Evolutionary conservation across 2,329 filamentous ascomycete species (phyloP), one percentile per base, ranked within the genome.

Genomic region (Aspergillus thermomutatus): DNA sequence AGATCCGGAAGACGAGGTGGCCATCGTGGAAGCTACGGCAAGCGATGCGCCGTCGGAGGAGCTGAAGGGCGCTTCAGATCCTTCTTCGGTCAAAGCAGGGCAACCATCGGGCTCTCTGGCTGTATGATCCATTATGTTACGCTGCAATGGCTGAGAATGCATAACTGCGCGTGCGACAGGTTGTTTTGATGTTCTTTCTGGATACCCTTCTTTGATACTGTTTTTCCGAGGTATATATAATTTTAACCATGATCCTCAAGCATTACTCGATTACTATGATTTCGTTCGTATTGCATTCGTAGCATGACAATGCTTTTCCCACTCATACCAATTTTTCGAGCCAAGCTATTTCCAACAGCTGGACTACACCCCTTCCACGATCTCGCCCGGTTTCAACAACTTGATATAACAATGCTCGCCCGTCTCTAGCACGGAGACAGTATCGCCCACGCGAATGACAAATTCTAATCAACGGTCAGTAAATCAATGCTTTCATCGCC

Each of bases 1-100:
- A 66, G 91, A 96, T 74, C 76, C 88, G n/a, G 90, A 91, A 64
- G 88, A 90, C 46, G 79, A 80, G 28, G 77, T 79, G 51, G 57
- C 64, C 7, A 51, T 70, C 37, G 41, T 69, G 50, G 63, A 66
- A 19, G 66, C 63, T 7, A 62, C 67, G 34, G 60, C 58, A 2
- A 62, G 63, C 10, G 66, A 66, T 52, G 60, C 34, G 8, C 60
- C 50, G 3, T 58, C 53, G 37, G 60, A 64, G 21, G 40, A 52
- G 37, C 27, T 17, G 25, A 48, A 49, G 43, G 31, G 23, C 10
- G 43, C 25, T 3, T 11, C 45, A 2, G 54, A 54, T 27, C 27
- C 27, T 23, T 27, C n/a, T 19, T 21, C n/a, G 6, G 21, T 21
- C 6, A 50, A 54, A 26, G 25, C 26, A 7, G 51, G 23, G n/a